Conservation (phyloP, 768 basidiomycete species). For the Pisolithus tinctorius region DNA sequence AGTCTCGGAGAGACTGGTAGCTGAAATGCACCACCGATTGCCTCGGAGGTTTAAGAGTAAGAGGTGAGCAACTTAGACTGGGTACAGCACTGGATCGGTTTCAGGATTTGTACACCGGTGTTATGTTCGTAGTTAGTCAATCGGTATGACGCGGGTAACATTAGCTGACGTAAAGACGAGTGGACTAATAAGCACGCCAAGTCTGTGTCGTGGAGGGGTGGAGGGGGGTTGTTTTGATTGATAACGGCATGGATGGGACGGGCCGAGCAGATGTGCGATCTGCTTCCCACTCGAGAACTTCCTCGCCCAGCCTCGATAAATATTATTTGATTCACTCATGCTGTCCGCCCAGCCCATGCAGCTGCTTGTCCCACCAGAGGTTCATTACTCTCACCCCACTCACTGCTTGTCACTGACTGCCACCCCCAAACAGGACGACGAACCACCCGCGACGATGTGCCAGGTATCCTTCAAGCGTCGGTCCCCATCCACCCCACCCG, state of each 20-base stretch:
- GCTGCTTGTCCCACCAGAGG: slow-evolving; percentile 12
- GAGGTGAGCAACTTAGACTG: no score
- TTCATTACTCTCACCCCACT: not conserved
- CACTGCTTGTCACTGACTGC: slow-evolving; percentile 4
- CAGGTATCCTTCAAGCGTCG: not conserved
- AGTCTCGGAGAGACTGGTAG: no score
- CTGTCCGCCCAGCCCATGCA: slow-evolving; percentile 34
- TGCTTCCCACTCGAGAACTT: not conserved
- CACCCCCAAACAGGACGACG: slow-evolving; percentile 7
- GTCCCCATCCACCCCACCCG: not conserved
- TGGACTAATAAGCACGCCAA: no score
- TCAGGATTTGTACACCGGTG: no score
- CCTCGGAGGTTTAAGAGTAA: no score
- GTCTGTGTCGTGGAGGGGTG: no score
- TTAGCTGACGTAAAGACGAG: no score
- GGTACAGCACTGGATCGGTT: no score
- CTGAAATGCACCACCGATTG: no score
- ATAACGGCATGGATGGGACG: slow-evolving; percentile 3
- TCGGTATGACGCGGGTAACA: no score
- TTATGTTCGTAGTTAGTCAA: no score
- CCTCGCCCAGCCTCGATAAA: not conserved
- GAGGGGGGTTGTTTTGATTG: not conserved
- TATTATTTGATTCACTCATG: slow-evolving; percentile 14
- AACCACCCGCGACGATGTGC: slow-evolving; percentile 6
- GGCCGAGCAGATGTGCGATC: slow-evolving; percentile 1